Percentiles rank a stretch among this genome's conserved stretches.
Evolutionary conservation across 805 yeast genomes (phyloP).

Genomic region (Yarrowia osloensis): DNA sequence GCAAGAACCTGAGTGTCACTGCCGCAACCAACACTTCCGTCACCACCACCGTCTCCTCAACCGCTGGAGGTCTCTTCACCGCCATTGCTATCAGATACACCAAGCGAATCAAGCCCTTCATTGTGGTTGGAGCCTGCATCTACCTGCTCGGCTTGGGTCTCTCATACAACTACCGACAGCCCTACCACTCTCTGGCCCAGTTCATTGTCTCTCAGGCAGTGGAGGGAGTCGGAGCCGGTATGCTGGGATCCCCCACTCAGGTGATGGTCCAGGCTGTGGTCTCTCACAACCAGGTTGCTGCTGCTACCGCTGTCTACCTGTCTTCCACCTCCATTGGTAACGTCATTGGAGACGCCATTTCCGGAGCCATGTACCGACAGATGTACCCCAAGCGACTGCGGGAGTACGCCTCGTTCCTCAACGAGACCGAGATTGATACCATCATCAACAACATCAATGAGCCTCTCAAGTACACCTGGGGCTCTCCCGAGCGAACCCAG

Average conservation of each 20-base stretch:
- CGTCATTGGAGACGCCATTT: conserved; percentile 62
- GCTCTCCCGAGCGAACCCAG: conserved; percentile 29
- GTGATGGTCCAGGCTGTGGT: conserved; percentile 61
- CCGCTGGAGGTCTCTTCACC: conserved; percentile 24
- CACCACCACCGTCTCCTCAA: conserved; percentile 31
- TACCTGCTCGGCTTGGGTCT: conserved; percentile 67
- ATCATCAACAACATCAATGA: conserved; percentile 23
- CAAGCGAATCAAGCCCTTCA: conserved; percentile 59
- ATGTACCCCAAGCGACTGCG: conserved; percentile 48
- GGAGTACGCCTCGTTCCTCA: conserved; percentile 15
- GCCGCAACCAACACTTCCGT: conserved; percentile 32
- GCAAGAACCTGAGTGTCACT: conserved; percentile 30
- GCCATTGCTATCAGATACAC: conserved; percentile 37
- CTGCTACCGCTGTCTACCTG: conserved; percentile 57
- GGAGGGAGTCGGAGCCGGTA: conserved; percentile 73
- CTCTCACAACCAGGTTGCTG: conserved; percentile 66
- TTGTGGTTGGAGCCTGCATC: conserved; percentile 56
- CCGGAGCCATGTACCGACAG: conserved; percentile 75
- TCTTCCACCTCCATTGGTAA: conserved; percentile 63
- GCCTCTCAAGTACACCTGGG: conserved; percentile 31
- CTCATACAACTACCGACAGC: conserved; percentile 57
- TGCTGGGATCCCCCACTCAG: conserved; percentile 66
- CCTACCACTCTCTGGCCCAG: conserved; percentile 54
- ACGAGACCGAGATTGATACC: conserved; percentile 4
- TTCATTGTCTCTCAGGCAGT: conserved; percentile 65